Evolutionary conservation across 1,284 basidiomycete genomes (phyloP).

Genomic region (Acaromyces ingoldii): DNA sequence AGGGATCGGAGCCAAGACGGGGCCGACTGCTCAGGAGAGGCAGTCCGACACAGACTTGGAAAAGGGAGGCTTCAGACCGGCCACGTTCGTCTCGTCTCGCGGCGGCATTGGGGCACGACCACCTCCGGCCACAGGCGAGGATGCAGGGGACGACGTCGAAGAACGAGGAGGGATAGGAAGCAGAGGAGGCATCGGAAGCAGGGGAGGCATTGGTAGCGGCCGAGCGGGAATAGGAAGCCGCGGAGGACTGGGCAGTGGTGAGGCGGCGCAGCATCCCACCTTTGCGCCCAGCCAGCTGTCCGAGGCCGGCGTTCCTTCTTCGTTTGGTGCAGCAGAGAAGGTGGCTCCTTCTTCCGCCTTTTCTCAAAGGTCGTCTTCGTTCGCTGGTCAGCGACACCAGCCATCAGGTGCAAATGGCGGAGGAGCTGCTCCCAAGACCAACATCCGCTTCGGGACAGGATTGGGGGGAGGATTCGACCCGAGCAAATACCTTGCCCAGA

Average conservation of each 20-base stretch:
- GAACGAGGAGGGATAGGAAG: not conserved
- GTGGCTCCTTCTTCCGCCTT: slow-evolving; percentile 18
- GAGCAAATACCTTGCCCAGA: slow-evolving; percentile 38
- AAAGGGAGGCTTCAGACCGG: not conserved
- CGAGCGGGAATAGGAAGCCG: slow-evolving; percentile 8
- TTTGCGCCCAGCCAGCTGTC: slow-evolving; percentile 3
- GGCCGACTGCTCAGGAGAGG: not conserved
- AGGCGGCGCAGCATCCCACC: not conserved
- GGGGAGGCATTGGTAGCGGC: slow-evolving; percentile 17
- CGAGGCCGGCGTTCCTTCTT: slow-evolving; percentile 15
- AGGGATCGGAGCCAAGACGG: too few species aligned
- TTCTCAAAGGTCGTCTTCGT: slow-evolving; percentile 10
- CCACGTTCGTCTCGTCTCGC: slow-evolving; percentile 3
- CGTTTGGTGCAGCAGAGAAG: slow-evolving; percentile 3
- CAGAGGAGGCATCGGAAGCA: not conserved
- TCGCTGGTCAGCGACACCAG: not conserved
- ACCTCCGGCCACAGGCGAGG: not conserved
- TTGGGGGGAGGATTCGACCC: slow-evolving; percentile 37
- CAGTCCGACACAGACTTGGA: not conserved
- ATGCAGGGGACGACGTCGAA: not conserved
- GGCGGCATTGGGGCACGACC: slow-evolving; percentile 8
- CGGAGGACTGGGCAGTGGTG: slow-evolving; percentile 7
- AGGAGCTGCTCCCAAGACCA: slow-evolving; percentile 1
- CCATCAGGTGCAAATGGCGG: not conserved
- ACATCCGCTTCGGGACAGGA: slow-evolving; percentile 24